Conservation (phyloP, 108 stramenopile genomes). For the Cyclotella kingstonii region DNA sequence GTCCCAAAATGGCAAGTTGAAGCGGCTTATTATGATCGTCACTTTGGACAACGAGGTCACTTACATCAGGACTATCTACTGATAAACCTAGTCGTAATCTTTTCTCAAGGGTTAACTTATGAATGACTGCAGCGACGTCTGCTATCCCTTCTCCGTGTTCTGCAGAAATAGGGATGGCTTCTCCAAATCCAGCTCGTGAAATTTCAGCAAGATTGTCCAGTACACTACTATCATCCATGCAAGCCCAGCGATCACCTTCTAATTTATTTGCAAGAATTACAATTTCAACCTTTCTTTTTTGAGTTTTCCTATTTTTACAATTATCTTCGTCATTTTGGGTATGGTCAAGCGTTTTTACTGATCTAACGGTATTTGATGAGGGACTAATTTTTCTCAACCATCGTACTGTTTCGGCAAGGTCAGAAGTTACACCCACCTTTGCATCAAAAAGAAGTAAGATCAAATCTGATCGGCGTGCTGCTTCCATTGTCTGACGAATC, state of each 20-base stretch:
- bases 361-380: background rate
- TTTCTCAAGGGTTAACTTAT: constrained; percentile 54
- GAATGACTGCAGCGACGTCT: constrained; percentile 73
- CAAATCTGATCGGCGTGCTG: constrained; percentile 66
- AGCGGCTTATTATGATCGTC: constrained; percentile 50
- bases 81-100: constrained; percentile 35
- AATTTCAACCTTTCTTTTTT: constrained; percentile 39
- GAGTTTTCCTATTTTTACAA: background rate
- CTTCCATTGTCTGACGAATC: constrained; percentile 82
- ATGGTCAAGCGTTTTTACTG: background rate
- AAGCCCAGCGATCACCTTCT: constrained; percentile 78
- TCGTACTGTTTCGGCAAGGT: constrained; percentile 63
- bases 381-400: constrained; percentile 74
- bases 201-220: constrained; percentile 71
- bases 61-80: constrained; percentile 11
- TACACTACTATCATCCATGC: constrained; percentile 48
- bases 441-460: constrained; percentile 85
- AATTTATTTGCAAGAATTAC: constrained; percentile 80
- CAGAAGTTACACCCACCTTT: constrained; percentile 62
- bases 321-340: background rate
- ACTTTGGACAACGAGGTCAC: constrained; percentile 6
- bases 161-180: constrained; percentile 81
- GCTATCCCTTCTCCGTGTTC: constrained; percentile 85
- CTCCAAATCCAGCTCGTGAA: constrained; percentile 73
- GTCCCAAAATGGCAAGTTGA: constrained; percentile 85